Percentiles rank a stretch among this genome's conserved stretches.
These are phyloP conservation scores for Ophiostoma tasmaniense DNA, from an alignment of 2,329 filamentous ascomycete genomes.

Conservation along the genomic window DNA sequence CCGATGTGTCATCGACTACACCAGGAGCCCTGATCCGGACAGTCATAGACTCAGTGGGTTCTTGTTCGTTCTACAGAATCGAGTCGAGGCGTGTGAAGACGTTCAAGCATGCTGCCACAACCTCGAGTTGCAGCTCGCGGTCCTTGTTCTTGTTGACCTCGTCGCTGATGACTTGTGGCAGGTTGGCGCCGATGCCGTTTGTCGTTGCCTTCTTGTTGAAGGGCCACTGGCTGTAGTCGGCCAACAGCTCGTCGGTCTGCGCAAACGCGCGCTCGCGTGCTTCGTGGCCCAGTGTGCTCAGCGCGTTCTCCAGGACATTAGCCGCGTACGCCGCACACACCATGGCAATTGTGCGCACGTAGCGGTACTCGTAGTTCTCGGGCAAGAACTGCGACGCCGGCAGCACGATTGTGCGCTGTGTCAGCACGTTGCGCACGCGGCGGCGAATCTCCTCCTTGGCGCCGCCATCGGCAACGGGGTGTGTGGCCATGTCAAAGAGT, in stretches of 20 bases:
- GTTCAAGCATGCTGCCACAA: slow-evolving; percentile 90
- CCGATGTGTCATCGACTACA: neutral
- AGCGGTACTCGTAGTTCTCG: slow-evolving; percentile 89
- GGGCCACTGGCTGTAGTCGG: slow-evolving; percentile 95
- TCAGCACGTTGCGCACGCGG: slow-evolving; percentile 85
- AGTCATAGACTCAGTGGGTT: neutral
- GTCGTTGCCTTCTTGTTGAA: slow-evolving; percentile 76
- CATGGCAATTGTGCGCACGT: slow-evolving; percentile 86
- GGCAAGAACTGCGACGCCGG: slow-evolving; percentile 81
- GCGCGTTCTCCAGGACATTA: slow-evolving; percentile 95
- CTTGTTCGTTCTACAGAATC: slow-evolving; percentile 53
- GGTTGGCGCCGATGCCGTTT: slow-evolving; percentile 82
- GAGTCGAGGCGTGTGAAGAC: slow-evolving; percentile 98
- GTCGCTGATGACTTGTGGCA: slow-evolving; percentile 78
- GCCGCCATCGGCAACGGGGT: slow-evolving; percentile 90
- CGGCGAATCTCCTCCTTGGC: slow-evolving; percentile 96
- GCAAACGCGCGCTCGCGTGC: slow-evolving; percentile 89
- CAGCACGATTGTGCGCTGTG: slow-evolving; percentile 86
- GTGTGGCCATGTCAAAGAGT: slow-evolving; percentile 98
- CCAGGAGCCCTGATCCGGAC: no score
- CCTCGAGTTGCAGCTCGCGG: slow-evolving; percentile 92
- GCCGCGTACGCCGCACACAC: slow-evolving; percentile 96
- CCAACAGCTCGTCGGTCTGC: slow-evolving; percentile 90
- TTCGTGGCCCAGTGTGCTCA: slow-evolving; percentile 89
- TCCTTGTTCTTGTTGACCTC: slow-evolving; percentile 83